phyloP scores from a whole-genome alignment of 345 rosid species.

The Hibiscus tridactylites region DNA sequence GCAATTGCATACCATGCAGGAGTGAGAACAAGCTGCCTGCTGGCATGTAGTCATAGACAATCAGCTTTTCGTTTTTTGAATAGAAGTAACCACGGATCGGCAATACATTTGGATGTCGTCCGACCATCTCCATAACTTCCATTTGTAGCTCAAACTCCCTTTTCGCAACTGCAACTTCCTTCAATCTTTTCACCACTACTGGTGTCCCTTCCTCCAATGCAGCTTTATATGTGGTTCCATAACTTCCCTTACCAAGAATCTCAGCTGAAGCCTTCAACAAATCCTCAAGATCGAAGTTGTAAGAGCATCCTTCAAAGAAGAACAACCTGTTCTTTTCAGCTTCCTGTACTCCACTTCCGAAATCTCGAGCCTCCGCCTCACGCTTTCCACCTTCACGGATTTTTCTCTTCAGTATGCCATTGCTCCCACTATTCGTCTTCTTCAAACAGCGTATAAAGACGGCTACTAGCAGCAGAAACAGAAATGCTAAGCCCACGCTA shows the following conservation, averaged over 20 bases:
- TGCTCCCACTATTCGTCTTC: constrained; percentile 20
- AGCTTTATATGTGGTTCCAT: constrained; percentile 74
- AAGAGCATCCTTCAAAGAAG: constrained; percentile 61
- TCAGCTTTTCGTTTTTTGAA: constrained; percentile 55
- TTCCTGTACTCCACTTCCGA: constrained; percentile 82
- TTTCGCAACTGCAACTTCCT: constrained; percentile 62
- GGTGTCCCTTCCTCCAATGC: constrained; percentile 65
- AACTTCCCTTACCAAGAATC: constrained; percentile 81
- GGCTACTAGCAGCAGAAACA: constrained; percentile 30
- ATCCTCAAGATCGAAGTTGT: constrained; percentile 68
- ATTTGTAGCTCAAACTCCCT: constrained; percentile 78
- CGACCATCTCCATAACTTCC: constrained; percentile 51
- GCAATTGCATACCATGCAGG: constrained; percentile 43
- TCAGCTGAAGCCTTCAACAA: constrained; percentile 80
- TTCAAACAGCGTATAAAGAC: constrained; percentile 34
- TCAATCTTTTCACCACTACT: constrained; percentile 70
- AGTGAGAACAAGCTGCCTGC: constrained; percentile 56
- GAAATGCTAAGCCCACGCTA: constrained; percentile 21
- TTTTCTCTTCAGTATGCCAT: constrained; percentile 24
- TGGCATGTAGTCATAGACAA: constrained; percentile 55
- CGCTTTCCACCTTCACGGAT: constrained; percentile 17
- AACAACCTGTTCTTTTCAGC: constrained; percentile 75
- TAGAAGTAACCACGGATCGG: constrained; percentile 51
- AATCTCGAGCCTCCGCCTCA: constrained; percentile 37
- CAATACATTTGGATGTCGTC: constrained; percentile 48